phyloP scores from a whole-genome alignment of 306 rosid genomes.

The Rosa persica region DNA sequence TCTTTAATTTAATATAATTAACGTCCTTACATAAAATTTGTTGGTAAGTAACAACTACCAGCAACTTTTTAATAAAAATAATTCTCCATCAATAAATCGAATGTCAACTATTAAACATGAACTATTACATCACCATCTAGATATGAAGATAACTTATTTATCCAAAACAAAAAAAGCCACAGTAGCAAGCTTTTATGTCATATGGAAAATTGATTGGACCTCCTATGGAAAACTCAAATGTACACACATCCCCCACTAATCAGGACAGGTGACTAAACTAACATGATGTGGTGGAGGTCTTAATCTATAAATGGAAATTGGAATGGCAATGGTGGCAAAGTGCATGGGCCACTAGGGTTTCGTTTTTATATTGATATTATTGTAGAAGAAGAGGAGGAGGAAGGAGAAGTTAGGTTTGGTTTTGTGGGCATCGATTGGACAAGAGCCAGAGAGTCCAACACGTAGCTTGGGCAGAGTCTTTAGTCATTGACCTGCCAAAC shows the following conservation, averaged over 20 bases:
- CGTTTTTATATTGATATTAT: neutral
- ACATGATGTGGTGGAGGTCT: constrained; percentile 2
- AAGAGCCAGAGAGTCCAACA: neutral
- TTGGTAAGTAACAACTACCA: neutral
- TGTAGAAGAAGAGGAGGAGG: neutral
- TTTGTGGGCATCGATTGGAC: neutral
- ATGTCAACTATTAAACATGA: neutral
- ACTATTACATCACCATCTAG: neutral
- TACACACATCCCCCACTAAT: neutral
- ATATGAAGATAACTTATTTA: neutral
- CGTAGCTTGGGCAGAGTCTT: neutral
- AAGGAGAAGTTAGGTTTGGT: neutral
- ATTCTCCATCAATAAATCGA: neutral
- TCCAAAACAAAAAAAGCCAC: neutral
- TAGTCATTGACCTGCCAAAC: neutral
- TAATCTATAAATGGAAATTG: neutral
- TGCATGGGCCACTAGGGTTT: constrained; percentile 19
- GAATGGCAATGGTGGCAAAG: constrained; percentile 1
- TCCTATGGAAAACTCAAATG: neutral
- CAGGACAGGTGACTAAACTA: neutral
- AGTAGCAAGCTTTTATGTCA: neutral
- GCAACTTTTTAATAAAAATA: too few species aligned
- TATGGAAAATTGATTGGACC: neutral
- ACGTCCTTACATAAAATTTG: too few species aligned
- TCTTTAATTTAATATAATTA: too few species aligned